These are phyloP conservation scores for Lactifluus volemus DNA, from an alignment of 768 basidiomycete genomes.

Conservation along the genomic window DNA sequence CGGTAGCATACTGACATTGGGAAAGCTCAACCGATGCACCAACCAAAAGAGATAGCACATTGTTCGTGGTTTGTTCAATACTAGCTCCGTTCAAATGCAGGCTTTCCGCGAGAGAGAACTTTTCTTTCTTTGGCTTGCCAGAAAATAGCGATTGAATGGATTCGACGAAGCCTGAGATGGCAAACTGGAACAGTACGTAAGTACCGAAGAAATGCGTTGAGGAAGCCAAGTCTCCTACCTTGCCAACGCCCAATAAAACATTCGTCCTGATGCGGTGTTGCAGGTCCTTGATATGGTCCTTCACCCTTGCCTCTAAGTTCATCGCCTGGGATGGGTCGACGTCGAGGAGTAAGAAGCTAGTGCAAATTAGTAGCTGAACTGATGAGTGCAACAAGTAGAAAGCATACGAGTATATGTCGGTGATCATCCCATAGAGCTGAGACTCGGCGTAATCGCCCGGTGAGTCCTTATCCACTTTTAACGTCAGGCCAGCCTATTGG, in stretches of 20 bases:
- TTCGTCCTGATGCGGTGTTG: conserved; percentile 46
- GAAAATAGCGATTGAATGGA: conserved; percentile 42
- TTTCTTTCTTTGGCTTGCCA: conserved; percentile 31
- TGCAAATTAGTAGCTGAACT: not conserved
- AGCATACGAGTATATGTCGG: conserved; percentile 62
- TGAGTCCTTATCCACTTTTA: conserved; percentile 47
- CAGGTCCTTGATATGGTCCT: conserved; percentile 44
- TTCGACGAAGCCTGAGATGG: conserved; percentile 35
- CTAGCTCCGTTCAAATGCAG: conserved; percentile 49
- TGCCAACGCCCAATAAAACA: conserved; percentile 34
- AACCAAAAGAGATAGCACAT: conserved; percentile 62
- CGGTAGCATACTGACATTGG: conserved; percentile 37
- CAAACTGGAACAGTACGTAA: conserved; percentile 22
- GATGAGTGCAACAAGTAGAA: not conserved
- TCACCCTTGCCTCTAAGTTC: conserved; percentile 43
- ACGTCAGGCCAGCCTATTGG: conserved; percentile 57
- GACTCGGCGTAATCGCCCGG: conserved; percentile 54
- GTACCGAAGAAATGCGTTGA: not conserved
- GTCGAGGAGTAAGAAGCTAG: conserved; percentile 70
- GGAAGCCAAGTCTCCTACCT: conserved; percentile 28
- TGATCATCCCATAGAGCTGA: conserved; percentile 56
- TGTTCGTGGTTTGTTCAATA: conserved; percentile 56
- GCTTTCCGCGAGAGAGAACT: conserved; percentile 43
- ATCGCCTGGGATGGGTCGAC: conserved; percentile 51
- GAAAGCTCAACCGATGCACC: conserved; percentile 59